These are phyloP conservation scores for Coemansia erecta DNA, from an alignment of 192 early-diverging fungal species.

Conservation along the genomic window DNA sequence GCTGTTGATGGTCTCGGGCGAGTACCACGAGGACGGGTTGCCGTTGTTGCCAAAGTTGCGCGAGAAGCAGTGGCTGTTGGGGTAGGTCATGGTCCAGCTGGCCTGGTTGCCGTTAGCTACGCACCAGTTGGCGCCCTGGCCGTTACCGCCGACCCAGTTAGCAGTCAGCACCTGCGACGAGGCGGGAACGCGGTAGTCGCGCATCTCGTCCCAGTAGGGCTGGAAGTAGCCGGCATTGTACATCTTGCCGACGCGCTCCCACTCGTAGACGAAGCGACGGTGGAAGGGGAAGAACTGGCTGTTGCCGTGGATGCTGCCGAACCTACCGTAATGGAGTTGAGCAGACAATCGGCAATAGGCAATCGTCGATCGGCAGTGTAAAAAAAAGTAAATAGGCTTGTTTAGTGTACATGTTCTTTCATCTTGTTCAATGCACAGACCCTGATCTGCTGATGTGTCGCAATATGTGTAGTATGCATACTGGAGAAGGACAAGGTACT, in stretches of 20 bases:
- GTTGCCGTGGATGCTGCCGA: conserved; percentile 48
- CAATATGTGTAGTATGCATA: too few relatives aligned
- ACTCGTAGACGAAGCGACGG: conserved; percentile 53
- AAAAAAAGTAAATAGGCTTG: conserved; percentile 1
- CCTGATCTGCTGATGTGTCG: too few relatives aligned
- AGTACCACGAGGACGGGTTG: conserved; percentile 40
- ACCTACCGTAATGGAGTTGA: conserved; percentile 14
- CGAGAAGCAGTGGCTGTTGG: conserved; percentile 46
- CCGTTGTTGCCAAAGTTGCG: conserved; percentile 51
- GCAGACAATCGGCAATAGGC: background rate
- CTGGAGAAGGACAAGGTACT: background rate
- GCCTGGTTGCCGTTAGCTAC: conserved; percentile 40
- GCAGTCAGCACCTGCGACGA: conserved; percentile 36
- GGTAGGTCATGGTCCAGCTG: conserved; percentile 44
- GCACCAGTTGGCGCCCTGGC: conserved; percentile 33
- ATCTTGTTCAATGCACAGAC: too few relatives aligned
- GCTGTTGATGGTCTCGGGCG: conserved; percentile 47
- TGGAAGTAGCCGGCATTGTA: conserved; percentile 36
- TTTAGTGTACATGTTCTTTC: background rate
- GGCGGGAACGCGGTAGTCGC: conserved; percentile 44
- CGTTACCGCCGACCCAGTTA: conserved; percentile 54
- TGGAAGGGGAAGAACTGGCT: conserved; percentile 58
- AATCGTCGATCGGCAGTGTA: too few relatives aligned
- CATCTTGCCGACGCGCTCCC: conserved; percentile 44
- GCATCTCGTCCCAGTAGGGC: conserved; percentile 57